phyloP scores from a whole-genome alignment of 352 stramenopile species.

The Albugo candida region DNA sequence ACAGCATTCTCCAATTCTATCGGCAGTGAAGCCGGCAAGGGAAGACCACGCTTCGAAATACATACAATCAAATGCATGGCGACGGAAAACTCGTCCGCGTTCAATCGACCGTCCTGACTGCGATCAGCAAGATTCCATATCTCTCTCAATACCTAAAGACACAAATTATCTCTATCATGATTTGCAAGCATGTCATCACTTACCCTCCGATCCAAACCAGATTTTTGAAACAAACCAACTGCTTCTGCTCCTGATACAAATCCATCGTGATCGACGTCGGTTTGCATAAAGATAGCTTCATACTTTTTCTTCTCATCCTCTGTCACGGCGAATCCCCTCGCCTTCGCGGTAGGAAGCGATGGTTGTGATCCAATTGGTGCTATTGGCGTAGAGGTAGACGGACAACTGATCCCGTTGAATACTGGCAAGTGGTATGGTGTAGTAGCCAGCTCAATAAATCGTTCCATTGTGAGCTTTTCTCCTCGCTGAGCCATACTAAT shows the following conservation, averaged over 20 bases:
- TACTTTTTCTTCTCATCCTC: constrained; percentile 81
- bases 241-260: constrained; percentile 81
- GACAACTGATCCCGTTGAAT: constrained; percentile 42
- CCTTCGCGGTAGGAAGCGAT: background rate
- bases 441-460: constrained; percentile 40
- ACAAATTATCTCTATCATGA: background rate
- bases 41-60: constrained; percentile 75
- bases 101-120: constrained; percentile 82
- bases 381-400: constrained; percentile 6
- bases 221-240: constrained; percentile 87
- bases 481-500: constrained; percentile 69
- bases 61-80: constrained; percentile 95
- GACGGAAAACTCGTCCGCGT: constrained; percentile 85
- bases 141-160: constrained; percentile 42
- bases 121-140: constrained; percentile 87
- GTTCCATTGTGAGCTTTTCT: constrained; percentile 36
- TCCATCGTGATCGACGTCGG: constrained; percentile 78
- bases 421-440: constrained; percentile 32
- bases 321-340: constrained; percentile 57
- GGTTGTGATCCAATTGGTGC: constrained; percentile 1
- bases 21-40: constrained; percentile 49
- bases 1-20: constrained; percentile 19
- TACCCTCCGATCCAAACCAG: constrained; percentile 76
- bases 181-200: constrained; percentile 2
- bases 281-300: constrained; percentile 83